Conservation (phyloP, 2,329 filamentous ascomycete species). For the Cladosporium sp. region DNA sequence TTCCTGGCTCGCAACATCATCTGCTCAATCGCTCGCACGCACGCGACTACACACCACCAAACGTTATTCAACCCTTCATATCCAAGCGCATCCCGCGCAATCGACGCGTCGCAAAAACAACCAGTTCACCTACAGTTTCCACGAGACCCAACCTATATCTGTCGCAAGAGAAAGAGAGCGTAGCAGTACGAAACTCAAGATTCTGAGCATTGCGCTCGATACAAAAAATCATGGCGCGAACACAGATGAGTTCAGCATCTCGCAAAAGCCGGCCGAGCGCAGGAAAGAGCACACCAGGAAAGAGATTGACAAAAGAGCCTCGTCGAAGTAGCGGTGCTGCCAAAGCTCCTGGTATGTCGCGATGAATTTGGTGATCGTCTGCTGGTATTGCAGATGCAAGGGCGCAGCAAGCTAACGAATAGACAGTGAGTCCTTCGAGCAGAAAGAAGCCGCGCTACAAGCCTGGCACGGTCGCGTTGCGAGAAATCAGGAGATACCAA, state of each 20-base stretch:
- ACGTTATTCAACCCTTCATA: background rate
- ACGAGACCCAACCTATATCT: no score
- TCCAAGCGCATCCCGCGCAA: background rate
- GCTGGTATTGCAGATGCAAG: no score
- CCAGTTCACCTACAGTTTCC: background rate
- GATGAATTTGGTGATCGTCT: background rate
- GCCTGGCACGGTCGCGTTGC: slow-evolving; percentile 81
- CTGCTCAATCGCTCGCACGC: background rate
- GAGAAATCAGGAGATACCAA: slow-evolving; percentile 98
- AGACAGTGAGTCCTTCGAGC: slow-evolving; percentile 16
- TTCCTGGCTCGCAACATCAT: background rate
- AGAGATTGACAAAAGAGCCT: slow-evolving; percentile 8
- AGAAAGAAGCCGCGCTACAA: slow-evolving; percentile 38
- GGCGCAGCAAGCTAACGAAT: background rate
- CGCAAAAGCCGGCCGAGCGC: slow-evolving; percentile 20
- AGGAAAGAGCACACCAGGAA: slow-evolving; percentile 21
- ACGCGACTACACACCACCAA: background rate
- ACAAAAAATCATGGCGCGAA: slow-evolving; percentile 21
- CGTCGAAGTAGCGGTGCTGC: slow-evolving; percentile 6
- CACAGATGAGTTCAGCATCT: slow-evolving; percentile 13
- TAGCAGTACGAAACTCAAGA: background rate
- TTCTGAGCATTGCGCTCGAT: background rate
- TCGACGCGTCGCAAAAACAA: background rate
- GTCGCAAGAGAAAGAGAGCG: no score
- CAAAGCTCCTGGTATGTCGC: background rate